Conservation (phyloP, 306 rosid species). For the Quercus alba region DNA sequence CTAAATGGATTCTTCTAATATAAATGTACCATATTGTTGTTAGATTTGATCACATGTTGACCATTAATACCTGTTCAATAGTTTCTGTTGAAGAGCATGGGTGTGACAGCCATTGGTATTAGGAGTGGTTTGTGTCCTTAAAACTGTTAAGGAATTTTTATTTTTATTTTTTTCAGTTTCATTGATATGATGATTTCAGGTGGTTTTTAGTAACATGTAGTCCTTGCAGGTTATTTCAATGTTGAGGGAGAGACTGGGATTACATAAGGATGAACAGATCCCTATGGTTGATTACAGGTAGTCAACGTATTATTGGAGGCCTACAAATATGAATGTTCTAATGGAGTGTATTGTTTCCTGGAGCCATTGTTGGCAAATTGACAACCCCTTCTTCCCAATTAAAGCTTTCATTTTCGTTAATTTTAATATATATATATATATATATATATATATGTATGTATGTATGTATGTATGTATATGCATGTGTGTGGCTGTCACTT, state of each 20-base stretch:
- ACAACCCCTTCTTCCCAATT: not conserved
- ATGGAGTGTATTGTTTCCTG: not conserved
- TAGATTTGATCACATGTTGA: not conserved
- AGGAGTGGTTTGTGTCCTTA: not conserved
- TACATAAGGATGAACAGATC: conserved; percentile 48
- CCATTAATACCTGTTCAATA: conserved; percentile 5
- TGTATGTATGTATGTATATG: too few relatives aligned
- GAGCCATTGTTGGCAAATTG: not conserved
- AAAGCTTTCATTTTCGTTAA: not conserved
- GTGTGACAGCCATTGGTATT: not conserved
- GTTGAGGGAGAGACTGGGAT: conserved; percentile 72
- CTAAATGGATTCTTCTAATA: not conserved
- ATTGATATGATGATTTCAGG: conserved; percentile 1
- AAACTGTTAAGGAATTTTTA: not conserved
- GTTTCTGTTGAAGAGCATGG: conserved; percentile 11
- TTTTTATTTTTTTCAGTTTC: not conserved
- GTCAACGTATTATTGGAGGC: conserved; percentile 9
- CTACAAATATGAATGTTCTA: conserved; percentile 6
- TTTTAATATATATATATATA: not conserved
- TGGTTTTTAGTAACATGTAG: conserved; percentile 12
- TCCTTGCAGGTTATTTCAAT: conserved; percentile 61
- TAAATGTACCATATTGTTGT: not conserved
- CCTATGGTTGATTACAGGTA: conserved; percentile 84
- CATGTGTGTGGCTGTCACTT: not conserved
- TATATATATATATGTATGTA: too few relatives aligned